These are phyloP conservation scores for Coniosporium apollinis DNA, from an alignment of 495 filamentous ascomycete genomes.

Conservation along the genomic window DNA sequence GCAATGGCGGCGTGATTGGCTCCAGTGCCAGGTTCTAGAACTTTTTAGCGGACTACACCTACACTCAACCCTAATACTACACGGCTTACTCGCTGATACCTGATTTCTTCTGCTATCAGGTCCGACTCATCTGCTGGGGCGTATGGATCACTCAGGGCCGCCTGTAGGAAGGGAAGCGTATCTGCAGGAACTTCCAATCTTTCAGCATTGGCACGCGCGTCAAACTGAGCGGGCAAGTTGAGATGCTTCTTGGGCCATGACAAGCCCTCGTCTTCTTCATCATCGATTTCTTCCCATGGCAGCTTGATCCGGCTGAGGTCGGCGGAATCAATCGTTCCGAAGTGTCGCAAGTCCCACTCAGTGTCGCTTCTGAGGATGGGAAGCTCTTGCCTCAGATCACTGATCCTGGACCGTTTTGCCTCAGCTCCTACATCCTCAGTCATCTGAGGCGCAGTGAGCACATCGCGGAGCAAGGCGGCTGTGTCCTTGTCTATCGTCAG, in stretches of 20 bases:
- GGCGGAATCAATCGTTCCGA: background rate
- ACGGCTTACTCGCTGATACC: slow-evolving; percentile 15
- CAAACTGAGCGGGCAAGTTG: slow-evolving; percentile 12
- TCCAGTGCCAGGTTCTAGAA: slow-evolving; percentile 21
- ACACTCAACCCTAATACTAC: slow-evolving; percentile 1
- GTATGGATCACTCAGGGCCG: slow-evolving; percentile 24
- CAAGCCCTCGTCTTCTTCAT: slow-evolving; percentile 33
- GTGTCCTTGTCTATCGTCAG: slow-evolving; percentile 10
- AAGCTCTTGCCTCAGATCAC: slow-evolving; percentile 13
- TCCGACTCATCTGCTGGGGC: slow-evolving; percentile 19
- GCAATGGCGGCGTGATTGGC: slow-evolving; percentile 41
- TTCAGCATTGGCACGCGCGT: slow-evolving; percentile 20
- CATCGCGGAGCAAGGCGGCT: slow-evolving; percentile 5
- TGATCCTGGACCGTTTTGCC: background rate
- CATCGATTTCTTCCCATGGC: slow-evolving; percentile 15
- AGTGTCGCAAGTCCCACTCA: slow-evolving; percentile 17
- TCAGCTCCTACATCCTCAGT: background rate
- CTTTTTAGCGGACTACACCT: slow-evolving; percentile 3
- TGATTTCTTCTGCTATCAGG: slow-evolving; percentile 16
- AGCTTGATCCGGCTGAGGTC: slow-evolving; percentile 1
- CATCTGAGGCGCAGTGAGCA: slow-evolving; percentile 1
- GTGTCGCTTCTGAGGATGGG: slow-evolving; percentile 16
- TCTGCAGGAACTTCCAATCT: slow-evolving; percentile 29
- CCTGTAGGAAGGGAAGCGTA: slow-evolving; percentile 23
- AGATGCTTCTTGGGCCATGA: slow-evolving; percentile 25